Percentiles rank a stretch among this genome's conserved stretches.
Evolutionary conservation across 257 asterid species (phyloP).

Genomic region (Asclepias syriaca): DNA sequence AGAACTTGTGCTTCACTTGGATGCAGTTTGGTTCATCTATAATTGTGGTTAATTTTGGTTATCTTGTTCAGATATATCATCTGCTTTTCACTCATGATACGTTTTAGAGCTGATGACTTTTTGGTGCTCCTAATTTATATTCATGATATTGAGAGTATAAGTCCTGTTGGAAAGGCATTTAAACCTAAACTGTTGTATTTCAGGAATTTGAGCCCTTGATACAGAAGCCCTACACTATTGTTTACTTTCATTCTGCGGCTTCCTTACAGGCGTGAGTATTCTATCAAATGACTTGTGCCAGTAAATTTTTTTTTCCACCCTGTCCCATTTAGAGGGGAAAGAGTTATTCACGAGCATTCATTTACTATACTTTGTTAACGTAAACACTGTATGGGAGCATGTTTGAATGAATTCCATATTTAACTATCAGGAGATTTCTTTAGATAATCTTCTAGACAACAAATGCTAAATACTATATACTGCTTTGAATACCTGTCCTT

Average conservation of each 20-base stretch:
- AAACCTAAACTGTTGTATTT: constrained; percentile 12
- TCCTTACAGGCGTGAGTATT: constrained; percentile 72
- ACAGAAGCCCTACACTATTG: constrained; percentile 91
- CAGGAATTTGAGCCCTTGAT: constrained; percentile 98
- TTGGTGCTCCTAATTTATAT: constrained; percentile 3
- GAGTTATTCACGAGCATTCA: neutral
- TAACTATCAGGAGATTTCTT: neutral
- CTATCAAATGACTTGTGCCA: constrained; percentile 7
- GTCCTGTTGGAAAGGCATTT: neutral
- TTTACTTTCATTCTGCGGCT: constrained; percentile 92
- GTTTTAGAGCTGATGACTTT: neutral
- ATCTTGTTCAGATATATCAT: neutral
- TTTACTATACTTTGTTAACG: neutral
- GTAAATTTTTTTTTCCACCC: neutral
- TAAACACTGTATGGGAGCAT: neutral
- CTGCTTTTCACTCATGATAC: neutral
- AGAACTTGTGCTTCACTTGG: constrained; percentile 8
- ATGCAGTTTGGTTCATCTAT: neutral
- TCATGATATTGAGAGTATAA: neutral
- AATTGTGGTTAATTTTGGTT: neutral
- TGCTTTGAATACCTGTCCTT: neutral
- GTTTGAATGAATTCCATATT: neutral
- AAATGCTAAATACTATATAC: neutral
- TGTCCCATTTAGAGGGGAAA: neutral
- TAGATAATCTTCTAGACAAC: neutral